Evolutionary conservation across 73 alveolate species (phyloP).

Genomic region (Paramecium octaurelia): DNA sequence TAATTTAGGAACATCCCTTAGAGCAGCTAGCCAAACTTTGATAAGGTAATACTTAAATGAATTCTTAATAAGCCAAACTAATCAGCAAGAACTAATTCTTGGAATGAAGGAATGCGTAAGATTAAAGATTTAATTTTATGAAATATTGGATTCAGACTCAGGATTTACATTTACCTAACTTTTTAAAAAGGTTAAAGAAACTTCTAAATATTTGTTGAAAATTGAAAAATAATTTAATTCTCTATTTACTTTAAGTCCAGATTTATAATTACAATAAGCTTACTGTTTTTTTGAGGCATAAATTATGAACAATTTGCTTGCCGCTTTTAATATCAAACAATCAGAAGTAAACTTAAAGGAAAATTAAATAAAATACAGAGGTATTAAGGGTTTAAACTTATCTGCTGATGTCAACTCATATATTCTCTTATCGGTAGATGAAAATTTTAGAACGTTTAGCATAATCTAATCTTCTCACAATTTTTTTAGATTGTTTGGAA

Average conservation of each 20-base stretch:
- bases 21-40: background rate
- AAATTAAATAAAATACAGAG: background rate
- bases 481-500: background rate
- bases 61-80: background rate
- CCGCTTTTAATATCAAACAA: background rate
- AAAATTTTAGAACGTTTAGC: background rate
- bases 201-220: background rate
- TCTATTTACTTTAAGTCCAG: background rate
- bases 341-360: background rate
- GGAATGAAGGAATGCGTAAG: background rate
- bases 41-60: background rate
- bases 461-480: background rate
- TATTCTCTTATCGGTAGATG: background rate
- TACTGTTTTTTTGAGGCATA: background rate
- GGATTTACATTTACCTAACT: background rate
- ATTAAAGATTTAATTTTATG: background rate
- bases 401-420: background rate
- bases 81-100: background rate
- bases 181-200: background rate
- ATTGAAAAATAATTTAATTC: background rate
- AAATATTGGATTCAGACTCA: background rate
- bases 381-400: background rate
- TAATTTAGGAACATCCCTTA: background rate
- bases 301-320: slow-evolving; percentile 1
- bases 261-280: background rate